A percentile compares a stretch with the other conserved stretches of the same genome.
Evolutionary conservation across 306 rosid species (phyloP).

Genomic region (Trifolium pratense): DNA sequence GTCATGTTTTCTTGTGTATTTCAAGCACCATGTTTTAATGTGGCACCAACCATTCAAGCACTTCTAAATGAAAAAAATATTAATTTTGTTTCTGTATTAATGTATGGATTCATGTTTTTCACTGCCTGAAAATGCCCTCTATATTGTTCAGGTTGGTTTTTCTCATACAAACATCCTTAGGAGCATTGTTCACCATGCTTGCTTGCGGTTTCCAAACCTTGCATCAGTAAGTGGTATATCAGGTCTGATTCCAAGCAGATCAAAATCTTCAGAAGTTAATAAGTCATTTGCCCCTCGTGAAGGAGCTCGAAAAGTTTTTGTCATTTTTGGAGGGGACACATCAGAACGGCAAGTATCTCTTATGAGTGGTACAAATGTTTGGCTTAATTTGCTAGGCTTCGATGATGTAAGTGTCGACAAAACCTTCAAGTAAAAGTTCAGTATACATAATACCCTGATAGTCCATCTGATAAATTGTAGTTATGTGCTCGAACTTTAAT

Average conservation of each 20-base stretch:
- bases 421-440: constrained; percentile 30
- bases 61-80: neutral
- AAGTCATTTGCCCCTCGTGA: constrained; percentile 48
- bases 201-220: constrained; percentile 73
- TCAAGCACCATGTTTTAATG: no score
- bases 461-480: constrained; percentile 11
- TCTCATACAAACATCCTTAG: constrained; percentile 89
- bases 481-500: neutral
- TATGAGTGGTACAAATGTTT: constrained; percentile 97
- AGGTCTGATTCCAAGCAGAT: constrained; percentile 51
- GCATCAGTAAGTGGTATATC: constrained; percentile 57
- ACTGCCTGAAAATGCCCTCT: constrained; percentile 25
- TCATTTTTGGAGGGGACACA: constrained; percentile 93
- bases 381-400: constrained; percentile 95
- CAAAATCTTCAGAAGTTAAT: constrained; percentile 47
- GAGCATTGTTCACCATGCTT: constrained; percentile 82
- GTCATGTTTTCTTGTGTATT: no score
- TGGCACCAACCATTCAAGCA: no score
- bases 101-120: constrained; percentile 40
- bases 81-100: constrained; percentile 7
- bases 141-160: constrained; percentile 81
- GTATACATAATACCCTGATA: constrained; percentile 18
- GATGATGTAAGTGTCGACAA: constrained; percentile 71
- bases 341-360: constrained; percentile 99
- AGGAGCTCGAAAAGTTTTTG: constrained; percentile 71